Base-by-base conservation (phyloP, 805 yeast species). In the Candida tammaniensis region DNA sequence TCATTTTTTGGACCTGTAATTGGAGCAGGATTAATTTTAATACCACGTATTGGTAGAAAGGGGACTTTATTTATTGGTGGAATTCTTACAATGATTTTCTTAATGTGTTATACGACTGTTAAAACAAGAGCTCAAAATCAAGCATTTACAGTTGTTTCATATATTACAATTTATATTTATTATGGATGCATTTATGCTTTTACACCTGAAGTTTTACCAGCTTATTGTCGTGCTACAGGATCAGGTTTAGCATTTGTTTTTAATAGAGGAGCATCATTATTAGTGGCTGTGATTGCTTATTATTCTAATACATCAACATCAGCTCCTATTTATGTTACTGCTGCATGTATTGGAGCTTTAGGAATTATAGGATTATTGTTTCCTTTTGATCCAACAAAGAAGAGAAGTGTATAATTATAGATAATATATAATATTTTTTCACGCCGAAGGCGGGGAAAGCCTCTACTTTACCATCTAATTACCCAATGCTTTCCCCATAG, bases 81-180 rank as follows among this genome's bases (percentile, higher is more conserved):
- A 4, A 13, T 78, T 3, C 44, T 71, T 17, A 61, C 78, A 0
- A 78, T 78, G 72, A 75, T 74, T 2, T 66, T 79, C 33, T 51
- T 80, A 33, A 77, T 78, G 52, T 80, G 78, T 27, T 78, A 76
- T 48, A 79, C 85, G 12, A 70, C 77, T 1, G 78, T 76, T 10
- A 67, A 70, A 52, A 70, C 79, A 0, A 59, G 72, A 33, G 55
- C 68, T 19, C 57, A 61, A 14, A 52, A 60, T 43, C 51, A 59
- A 31, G 68, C 56, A 4, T 74, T 64, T 48, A 75, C 74, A 45
- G 72, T 77, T 12, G 72, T 74, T 13, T 73, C 80, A 17, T 74
- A 71, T 51, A 57, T 75, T 36, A 44, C 51, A 40, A 52, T 27
- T 47, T 59, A 36, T 43, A 55, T 54, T 12, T 74, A 74, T 49